These are phyloP conservation scores for Neurospora cerealis DNA, from an alignment of 495 filamentous ascomycete species.

Conservation along the genomic window DNA sequence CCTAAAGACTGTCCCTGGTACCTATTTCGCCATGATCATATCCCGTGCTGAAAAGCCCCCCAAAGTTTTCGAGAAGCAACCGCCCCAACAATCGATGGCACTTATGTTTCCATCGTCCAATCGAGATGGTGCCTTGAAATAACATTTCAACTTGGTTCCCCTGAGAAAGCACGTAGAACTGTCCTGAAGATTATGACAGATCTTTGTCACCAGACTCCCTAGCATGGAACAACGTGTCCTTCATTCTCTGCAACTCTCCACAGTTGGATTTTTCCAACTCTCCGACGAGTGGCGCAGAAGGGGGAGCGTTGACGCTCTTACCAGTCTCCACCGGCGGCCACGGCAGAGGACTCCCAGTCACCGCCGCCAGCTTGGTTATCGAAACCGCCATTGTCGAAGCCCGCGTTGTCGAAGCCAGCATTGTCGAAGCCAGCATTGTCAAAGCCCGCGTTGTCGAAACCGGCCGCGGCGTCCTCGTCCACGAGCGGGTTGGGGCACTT, in stretches of 20 bases:
- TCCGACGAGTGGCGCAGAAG: not conserved
- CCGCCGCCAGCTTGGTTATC: not conserved
- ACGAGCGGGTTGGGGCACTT: slow-evolving; percentile 46
- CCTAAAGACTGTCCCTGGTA: not conserved
- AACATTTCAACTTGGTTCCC: not conserved
- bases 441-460: slow-evolving; percentile 3
- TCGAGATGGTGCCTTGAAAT: not conserved
- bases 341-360: not conserved
- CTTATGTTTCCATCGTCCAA: not conserved
- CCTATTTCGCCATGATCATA: not conserved
- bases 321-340: slow-evolving; percentile 7
- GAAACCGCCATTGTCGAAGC: not conserved
- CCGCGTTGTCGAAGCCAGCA: slow-evolving; percentile 1
- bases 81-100: not conserved
- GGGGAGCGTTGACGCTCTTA: not conserved
- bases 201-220: not conserved
- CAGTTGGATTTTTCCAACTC: not conserved
- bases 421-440: not conserved
- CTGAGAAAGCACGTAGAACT: not conserved
- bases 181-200: not conserved
- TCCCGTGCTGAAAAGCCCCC: not conserved
- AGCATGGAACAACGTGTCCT: not conserved
- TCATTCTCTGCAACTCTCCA: not conserved
- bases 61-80: not conserved
- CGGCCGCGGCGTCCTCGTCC: slow-evolving; percentile 19